These are phyloP conservation scores for Cladosporium sp. DNA, from an alignment of 2,329 filamentous ascomycete species.

Conservation along the genomic window DNA sequence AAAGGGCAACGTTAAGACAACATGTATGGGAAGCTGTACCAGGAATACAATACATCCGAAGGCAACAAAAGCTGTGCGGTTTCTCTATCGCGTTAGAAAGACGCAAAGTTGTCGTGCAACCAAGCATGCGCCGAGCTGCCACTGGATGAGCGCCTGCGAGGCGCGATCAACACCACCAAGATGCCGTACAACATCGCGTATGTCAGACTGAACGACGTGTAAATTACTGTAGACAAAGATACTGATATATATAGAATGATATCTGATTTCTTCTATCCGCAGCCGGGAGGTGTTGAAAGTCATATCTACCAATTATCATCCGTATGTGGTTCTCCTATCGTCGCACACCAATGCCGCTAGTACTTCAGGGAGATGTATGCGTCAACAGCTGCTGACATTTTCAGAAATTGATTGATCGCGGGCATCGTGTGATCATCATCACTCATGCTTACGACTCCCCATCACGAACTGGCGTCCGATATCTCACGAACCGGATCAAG, in stretches of 20 bases:
- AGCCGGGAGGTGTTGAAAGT: slow-evolving; percentile 90
- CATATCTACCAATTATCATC: slow-evolving; percentile 97
- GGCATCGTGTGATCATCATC: slow-evolving; percentile 96
- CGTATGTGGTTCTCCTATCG: slow-evolving; percentile 37
- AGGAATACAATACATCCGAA: not conserved
- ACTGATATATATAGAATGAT: slow-evolving; percentile 64
- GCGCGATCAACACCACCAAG: slow-evolving; percentile 14
- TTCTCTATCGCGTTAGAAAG: not conserved
- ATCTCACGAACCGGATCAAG: slow-evolving; percentile 95
- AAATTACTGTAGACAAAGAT: not conserved
- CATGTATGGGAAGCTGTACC: no score
- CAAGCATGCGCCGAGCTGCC: slow-evolving; percentile 3
- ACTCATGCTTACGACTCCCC: slow-evolving; percentile 74
- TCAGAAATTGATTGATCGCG: slow-evolving; percentile 89
- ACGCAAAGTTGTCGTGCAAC: not conserved
- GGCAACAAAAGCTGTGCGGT: not conserved
- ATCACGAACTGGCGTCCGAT: slow-evolving; percentile 77
- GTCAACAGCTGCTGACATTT: not conserved
- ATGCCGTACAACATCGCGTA: slow-evolving; percentile 71
- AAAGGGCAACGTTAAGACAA: not conserved
- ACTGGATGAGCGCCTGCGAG: slow-evolving; percentile 17
- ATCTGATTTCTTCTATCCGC: slow-evolving; percentile 98
- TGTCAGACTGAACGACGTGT: slow-evolving; percentile 22
- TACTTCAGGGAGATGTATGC: not conserved
- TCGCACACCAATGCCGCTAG: not conserved